Conservation (phyloP, 192 early-diverging fungal species). For the Backusella psychrophila region DNA sequence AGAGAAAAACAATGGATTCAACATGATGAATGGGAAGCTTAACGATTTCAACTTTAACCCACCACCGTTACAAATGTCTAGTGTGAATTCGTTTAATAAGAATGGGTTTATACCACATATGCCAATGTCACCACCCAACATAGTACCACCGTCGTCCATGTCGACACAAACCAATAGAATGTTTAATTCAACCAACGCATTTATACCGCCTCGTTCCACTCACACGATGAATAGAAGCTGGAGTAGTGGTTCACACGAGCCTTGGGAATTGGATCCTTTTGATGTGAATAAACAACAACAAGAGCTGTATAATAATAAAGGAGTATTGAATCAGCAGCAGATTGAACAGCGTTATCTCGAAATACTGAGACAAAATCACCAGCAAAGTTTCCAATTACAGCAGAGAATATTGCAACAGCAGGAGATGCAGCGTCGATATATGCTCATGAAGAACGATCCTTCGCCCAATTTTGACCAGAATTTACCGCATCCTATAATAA, state of each 20-base stretch:
- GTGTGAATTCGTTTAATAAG: not conserved
- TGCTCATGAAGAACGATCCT: not conserved
- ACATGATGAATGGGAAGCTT: not conserved
- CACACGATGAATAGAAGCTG: not conserved
- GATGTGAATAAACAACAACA: not conserved
- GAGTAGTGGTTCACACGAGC: not conserved
- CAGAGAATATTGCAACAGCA: conserved; percentile 1
- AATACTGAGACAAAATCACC: conserved; percentile 37
- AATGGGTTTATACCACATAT: not conserved
- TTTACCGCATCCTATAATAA: not conserved
- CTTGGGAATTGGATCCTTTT: not conserved
- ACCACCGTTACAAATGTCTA: not conserved
- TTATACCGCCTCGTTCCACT: not conserved
- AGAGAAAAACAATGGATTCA: not conserved
- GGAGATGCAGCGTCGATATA: not conserved
- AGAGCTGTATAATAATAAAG: not conserved
- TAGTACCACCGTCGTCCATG: not conserved
- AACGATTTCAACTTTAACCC: not conserved
- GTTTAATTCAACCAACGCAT: not conserved
- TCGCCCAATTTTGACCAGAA: not conserved
- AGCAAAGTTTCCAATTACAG: conserved; percentile 30
- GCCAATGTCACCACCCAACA: not conserved
- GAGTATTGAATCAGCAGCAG: conserved; percentile 11
- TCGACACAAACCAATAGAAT: not conserved
- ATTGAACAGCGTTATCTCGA: conserved; percentile 37